Evolutionary conservation across 345 rosid species (phyloP).

Genomic region (Gynandropsis gynandra): DNA sequence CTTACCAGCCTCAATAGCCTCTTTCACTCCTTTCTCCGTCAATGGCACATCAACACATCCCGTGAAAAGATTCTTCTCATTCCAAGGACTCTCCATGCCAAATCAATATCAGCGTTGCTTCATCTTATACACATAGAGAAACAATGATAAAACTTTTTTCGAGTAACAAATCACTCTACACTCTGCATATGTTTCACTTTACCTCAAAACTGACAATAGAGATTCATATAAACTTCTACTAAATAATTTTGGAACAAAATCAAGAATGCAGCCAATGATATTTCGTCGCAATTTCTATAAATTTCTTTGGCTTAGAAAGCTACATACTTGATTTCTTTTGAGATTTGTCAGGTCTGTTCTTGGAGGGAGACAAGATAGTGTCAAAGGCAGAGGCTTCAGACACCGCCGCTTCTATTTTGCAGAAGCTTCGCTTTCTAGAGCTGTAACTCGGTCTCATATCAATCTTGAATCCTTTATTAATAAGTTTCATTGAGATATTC

Average conservation of each 20-base stretch:
- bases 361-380: constrained; percentile 49
- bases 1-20: constrained; percentile 98
- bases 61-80: constrained; percentile 91
- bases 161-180: no score
- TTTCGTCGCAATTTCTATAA: no score
- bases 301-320: no score
- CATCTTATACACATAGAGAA: constrained; percentile 36
- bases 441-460: constrained; percentile 23
- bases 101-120: constrained; percentile 76
- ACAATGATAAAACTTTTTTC: neutral
- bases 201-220: no score
- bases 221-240: no score
- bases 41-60: constrained; percentile 98
- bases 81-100: constrained; percentile 99
- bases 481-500: constrained; percentile 21
- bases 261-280: neutral
- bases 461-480: constrained; percentile 27
- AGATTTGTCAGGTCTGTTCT: constrained; percentile 31
- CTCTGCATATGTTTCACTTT: no score
- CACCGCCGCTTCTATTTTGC: no score
- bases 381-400: constrained; percentile 44
- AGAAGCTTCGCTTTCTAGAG: constrained; percentile 25
- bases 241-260: neutral
- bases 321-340: constrained; percentile 56
- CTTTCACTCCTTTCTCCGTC: constrained; percentile 88